Evolutionary conservation across 768 basidiomycete species (phyloP), one percentile per base, ranked within the genome.

Genomic region (Favolaschia claudopus): DNA sequence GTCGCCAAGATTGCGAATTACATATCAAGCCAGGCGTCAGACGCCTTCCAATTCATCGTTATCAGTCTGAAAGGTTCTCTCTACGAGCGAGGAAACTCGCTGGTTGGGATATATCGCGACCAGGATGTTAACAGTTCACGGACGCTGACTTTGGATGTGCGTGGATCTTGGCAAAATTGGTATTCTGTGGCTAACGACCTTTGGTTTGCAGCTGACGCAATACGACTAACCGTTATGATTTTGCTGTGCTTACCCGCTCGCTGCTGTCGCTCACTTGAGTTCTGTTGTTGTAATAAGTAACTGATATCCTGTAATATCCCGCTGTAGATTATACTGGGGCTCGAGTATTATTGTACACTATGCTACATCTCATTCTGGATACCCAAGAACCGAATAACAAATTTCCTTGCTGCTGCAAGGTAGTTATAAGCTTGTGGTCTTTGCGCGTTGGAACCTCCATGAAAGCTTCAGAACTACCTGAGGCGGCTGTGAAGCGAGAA

Each of bases 1-100:
- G 96, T 98, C 4, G 92, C 93, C 33, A 94, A 95, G 71, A 87
- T 99, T 31, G 96, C 96, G 13, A 91, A 92, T 63, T 99, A 98
- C 70, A 95, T 97, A 64, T 86, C 92, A 3, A 76, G 83, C 13
- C 93, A 96, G 63, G 88, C 95, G 3, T 93, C 93, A 0, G 85
- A 89, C 40, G 73, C 80, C 2, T 96, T 98, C 82, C 96, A 98
- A 72, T 99, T 98, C 73, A 87, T 99, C 56, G 96, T 99, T 54
- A 99, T 99, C 79, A 95, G 94, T 71, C 80, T 99, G 72, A 99
- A 99, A 74, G 91, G 90, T 38, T 93, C 95, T 0, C 75, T 99
- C 60, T 96, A 96, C 66, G 95, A 96, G 71, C 86, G 89, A 17
- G 92, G 95, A 10, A 85, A 93, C 62, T 93, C 94, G 1, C 80